phyloP scores from a whole-genome alignment of 495 filamentous ascomycete species.

The Poronia punctata region DNA sequence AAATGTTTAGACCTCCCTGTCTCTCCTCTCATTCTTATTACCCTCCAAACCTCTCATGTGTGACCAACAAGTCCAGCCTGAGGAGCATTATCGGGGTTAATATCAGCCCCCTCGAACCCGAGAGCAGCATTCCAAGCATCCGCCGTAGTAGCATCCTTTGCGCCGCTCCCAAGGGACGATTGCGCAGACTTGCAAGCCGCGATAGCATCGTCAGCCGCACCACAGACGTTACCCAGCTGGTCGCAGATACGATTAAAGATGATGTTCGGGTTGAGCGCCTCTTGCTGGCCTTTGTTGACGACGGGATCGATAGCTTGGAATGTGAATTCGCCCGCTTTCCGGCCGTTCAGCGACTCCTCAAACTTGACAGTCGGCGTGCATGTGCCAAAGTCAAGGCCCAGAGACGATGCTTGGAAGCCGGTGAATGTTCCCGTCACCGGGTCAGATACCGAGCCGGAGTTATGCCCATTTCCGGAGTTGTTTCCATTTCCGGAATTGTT shows the following conservation, averaged over 20 bases:
- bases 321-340: slow-evolving; percentile 45
- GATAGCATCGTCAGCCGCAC: slow-evolving; percentile 48
- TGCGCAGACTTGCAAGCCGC: slow-evolving; percentile 37
- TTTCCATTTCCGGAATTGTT: slow-evolving; percentile 37
- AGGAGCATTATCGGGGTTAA: slow-evolving; percentile 35
- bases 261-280: slow-evolving; percentile 53
- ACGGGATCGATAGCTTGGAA: slow-evolving; percentile 50
- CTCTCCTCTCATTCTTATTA: no score
- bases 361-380: slow-evolving; percentile 53
- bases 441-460: slow-evolving; percentile 30
- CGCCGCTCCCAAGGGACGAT: slow-evolving; percentile 31
- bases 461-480: slow-evolving; percentile 30
- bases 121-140: slow-evolving; percentile 36
- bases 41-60: slow-evolving; percentile 17
- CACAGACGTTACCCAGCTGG: slow-evolving; percentile 52
- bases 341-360: slow-evolving; percentile 41
- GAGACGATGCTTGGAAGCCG: slow-evolving; percentile 19
- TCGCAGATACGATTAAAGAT: slow-evolving; percentile 61
- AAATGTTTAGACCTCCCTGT: no score
- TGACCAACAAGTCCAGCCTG: slow-evolving; percentile 30
- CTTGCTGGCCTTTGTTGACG: slow-evolving; percentile 46
- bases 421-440: slow-evolving; percentile 31
- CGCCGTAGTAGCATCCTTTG: slow-evolving; percentile 35
- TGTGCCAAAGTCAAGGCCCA: slow-evolving; percentile 44
- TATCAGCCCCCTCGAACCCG: slow-evolving; percentile 35